Evolutionary conservation across 2,329 filamentous ascomycete species (phyloP), one percentile per base, ranked within the genome.

Genomic region (Colletotrichum somersetense): DNA sequence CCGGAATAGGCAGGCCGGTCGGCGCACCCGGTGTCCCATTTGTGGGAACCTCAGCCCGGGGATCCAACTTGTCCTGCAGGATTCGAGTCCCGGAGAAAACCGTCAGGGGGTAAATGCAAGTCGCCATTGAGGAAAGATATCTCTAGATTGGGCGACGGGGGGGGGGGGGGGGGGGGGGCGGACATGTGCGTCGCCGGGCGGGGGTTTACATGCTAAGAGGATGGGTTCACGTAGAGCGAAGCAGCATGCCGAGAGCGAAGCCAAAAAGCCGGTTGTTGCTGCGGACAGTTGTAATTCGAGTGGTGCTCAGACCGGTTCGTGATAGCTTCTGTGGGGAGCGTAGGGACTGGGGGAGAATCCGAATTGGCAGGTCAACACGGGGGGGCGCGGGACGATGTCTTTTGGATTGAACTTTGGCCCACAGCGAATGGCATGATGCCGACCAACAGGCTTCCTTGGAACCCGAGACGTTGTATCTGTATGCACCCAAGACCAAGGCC

Each of bases 1-100:
- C 70, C 62, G 50, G 56, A 73, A 66, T 58, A 73, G 71, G 67
- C 71, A 73, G 71, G 67, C 71, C 71, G 70, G 70, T 71, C 70
- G 67, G 48, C 57, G 61, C 56, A 72, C 61, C 66, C 66, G 62
- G 66, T 59, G 56, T 71, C 52, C 57, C 67, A 67, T 66, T 26
- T 71, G 67, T 53, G 71, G 71, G 67, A 67, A 71, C 59, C 55
- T n/a, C 46, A 23, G 53, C 46, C 55, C 66, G 70, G 69, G 69
- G 59, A 59, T 69, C 55, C 35, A 56, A 59, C 62, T 67, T 62
- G 53, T 72, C 59, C 50, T 62, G 59, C 66, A 72, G 70, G 70
- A 72, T 61, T 65, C 61, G 40, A 55, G 46, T 53, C 66, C 59
- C 56, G 20, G 66, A 42, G 53, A 44, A 65, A 56, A 46, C 65